Percentiles rank a stretch among this genome's conserved stretches.
These are phyloP conservation scores for Basipetospora chlamydospora DNA, from an alignment of 2,329 filamentous ascomycete species.

Conservation along the genomic window DNA sequence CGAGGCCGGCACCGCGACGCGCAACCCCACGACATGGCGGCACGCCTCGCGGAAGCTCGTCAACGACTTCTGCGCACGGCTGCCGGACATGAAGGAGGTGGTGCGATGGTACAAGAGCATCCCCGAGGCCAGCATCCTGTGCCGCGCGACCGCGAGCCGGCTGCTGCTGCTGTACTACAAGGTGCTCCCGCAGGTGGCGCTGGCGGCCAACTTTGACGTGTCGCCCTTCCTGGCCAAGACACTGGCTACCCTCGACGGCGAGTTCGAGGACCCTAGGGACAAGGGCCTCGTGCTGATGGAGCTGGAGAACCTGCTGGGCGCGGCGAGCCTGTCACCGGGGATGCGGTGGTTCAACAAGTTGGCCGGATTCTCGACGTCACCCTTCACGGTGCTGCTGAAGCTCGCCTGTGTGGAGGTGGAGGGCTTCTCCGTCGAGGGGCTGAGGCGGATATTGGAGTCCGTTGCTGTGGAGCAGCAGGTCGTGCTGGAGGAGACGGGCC, in stretches of 20 bases:
- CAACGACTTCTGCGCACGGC: constrained; percentile 62
- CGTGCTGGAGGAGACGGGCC: constrained; percentile 21
- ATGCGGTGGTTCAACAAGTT: constrained; percentile 84
- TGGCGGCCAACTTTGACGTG: constrained; percentile 79
- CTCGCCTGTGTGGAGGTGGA: constrained; percentile 15
- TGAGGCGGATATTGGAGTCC: constrained; percentile 41
- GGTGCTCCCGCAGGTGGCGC: constrained; percentile 60
- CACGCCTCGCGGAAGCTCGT: constrained; percentile 54
- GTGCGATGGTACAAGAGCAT: constrained; percentile 60
- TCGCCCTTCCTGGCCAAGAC: constrained; percentile 59
- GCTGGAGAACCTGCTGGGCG: constrained; percentile 64
- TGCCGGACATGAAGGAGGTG: constrained; percentile 70
- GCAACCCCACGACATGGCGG: constrained; percentile 49
- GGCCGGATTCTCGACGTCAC: constrained; percentile 48
- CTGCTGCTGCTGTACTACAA: constrained; percentile 77
- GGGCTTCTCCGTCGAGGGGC: constrained; percentile 21
- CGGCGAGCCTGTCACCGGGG: constrained; percentile 65
- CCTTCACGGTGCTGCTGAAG: constrained; percentile 56
- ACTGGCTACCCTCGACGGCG: constrained; percentile 45
- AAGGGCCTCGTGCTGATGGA: constrained; percentile 52
- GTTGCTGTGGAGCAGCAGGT: constrained; percentile 53
- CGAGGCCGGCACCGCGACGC: constrained; percentile 20
- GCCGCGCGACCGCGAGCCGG: constrained; percentile 64
- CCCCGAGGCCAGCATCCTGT: constrained; percentile 52
- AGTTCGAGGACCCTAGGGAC: constrained; percentile 32